Conservation (phyloP, 106 monocot species). For the Agapanthus africanus region DNA sequence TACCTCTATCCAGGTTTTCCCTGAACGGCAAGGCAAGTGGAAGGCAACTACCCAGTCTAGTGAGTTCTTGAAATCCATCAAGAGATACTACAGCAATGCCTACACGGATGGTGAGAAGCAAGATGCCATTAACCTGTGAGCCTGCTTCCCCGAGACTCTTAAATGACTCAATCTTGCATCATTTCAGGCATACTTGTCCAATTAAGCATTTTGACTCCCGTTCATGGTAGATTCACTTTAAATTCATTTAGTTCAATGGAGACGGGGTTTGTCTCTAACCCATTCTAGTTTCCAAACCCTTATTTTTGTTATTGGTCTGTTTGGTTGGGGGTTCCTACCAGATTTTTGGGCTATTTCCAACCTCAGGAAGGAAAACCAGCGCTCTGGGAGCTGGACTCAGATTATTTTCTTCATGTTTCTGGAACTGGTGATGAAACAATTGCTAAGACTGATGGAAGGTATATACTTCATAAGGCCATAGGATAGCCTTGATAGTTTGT, state of each 20-base stretch:
- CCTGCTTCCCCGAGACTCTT: background rate
- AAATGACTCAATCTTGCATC: background rate
- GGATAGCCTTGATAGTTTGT: too few relatives aligned
- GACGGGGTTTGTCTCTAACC: background rate
- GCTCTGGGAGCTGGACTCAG: conserved; percentile 95
- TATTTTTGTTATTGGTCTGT: conserved; percentile 11
- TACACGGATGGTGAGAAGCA: conserved; percentile 99
- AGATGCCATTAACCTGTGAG: conserved; percentile 95
- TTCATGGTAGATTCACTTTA: background rate
- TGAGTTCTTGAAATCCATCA: conserved; percentile 94
- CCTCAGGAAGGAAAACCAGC: conserved; percentile 98
- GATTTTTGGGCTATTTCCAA: conserved; percentile 94
- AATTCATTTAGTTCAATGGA: too few relatives aligned
- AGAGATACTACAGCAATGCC: conserved; percentile 94
- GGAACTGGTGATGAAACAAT: conserved; percentile 51
- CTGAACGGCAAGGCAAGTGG: conserved; percentile 98
- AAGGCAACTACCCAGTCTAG: conserved; percentile 97
- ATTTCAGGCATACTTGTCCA: background rate
- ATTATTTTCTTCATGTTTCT: conserved; percentile 96
- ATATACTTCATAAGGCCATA: too few relatives aligned
- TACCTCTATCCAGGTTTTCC: conserved; percentile 59
- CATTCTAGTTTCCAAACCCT: background rate
- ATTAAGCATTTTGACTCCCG: background rate
- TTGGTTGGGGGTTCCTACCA: too few relatives aligned
- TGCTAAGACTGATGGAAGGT: conserved; percentile 37